Percentiles rank a stretch among this genome's conserved stretches.
These are phyloP conservation scores for Fistulinella prunicolor DNA, from an alignment of 768 basidiomycete species.

Conservation along the genomic window DNA sequence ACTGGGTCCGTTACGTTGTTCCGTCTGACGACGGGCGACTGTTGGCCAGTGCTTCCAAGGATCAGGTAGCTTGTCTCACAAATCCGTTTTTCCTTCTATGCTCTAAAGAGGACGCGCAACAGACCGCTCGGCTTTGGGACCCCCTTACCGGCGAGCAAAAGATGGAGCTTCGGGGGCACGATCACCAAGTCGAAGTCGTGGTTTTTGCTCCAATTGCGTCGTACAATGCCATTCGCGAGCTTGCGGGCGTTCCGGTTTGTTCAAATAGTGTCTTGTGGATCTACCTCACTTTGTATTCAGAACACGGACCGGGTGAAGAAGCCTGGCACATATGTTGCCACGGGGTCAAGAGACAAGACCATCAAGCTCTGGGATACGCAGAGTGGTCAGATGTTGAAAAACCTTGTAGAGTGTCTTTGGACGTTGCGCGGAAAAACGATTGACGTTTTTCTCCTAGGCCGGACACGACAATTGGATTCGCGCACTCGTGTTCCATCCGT, in stretches of 20 bases:
- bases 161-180: slow-evolving; percentile 82
- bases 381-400: slow-evolving; percentile 77
- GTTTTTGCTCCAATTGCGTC: slow-evolving; percentile 77
- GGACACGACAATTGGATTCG: slow-evolving; percentile 93
- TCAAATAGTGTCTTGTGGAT: slow-evolving; percentile 7
- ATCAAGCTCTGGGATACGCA: slow-evolving; percentile 90
- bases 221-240: slow-evolving; percentile 72
- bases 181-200: slow-evolving; percentile 80
- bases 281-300: slow-evolving; percentile 28
- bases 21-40: slow-evolving; percentile 72
- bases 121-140: slow-evolving; percentile 82
- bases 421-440: background rate
- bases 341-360: slow-evolving; percentile 87
- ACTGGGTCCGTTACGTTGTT: slow-evolving; percentile 76
- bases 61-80: slow-evolving; percentile 57
- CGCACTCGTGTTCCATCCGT: slow-evolving; percentile 84
- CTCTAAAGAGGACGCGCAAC: background rate
- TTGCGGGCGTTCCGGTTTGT: slow-evolving; percentile 67
- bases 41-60: slow-evolving; percentile 79
- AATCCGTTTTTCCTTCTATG: background rate
- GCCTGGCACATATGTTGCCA: slow-evolving; percentile 63
- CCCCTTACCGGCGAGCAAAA: slow-evolving; percentile 71
- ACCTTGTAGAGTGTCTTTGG: slow-evolving; percentile 48
- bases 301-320: slow-evolving; percentile 50
- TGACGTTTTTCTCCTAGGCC: slow-evolving; percentile 38